phyloP scores from a whole-genome alignment of 2,329 filamentous ascomycete species.

The Exophiala xenobiotica region DNA sequence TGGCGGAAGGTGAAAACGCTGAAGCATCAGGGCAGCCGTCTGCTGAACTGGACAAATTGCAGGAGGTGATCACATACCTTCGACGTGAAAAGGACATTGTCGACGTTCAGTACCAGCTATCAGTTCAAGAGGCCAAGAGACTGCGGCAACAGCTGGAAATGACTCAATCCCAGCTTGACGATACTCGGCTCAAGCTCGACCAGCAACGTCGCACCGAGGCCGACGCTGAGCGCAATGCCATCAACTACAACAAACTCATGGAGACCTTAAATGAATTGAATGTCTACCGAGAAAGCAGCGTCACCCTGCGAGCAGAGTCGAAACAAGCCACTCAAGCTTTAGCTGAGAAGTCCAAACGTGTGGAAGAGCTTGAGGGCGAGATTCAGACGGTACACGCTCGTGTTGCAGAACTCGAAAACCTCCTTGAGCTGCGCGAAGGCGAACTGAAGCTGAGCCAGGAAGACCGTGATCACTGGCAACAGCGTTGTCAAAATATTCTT shows the following conservation, averaged over 20 bases:
- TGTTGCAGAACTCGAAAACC: slow-evolving; percentile 78
- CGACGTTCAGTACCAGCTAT: slow-evolving; percentile 92
- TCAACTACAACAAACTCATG: slow-evolving; percentile 86
- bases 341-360: slow-evolving; percentile 68
- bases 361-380: slow-evolving; percentile 71
- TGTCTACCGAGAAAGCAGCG: slow-evolving; percentile 90
- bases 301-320: slow-evolving; percentile 83
- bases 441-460: slow-evolving; percentile 87
- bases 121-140: slow-evolving; percentile 81
- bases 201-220: slow-evolving; percentile 78
- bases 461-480: slow-evolving; percentile 92
- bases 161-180: slow-evolving; percentile 81
- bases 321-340: slow-evolving; percentile 75
- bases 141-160: slow-evolving; percentile 89
- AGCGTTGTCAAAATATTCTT: slow-evolving; percentile 91
- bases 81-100: slow-evolving; percentile 96
- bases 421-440: slow-evolving; percentile 76
- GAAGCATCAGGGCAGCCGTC: slow-evolving; percentile 51
- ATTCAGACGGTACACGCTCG: slow-evolving; percentile 80
- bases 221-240: slow-evolving; percentile 69
- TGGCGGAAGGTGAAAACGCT: slow-evolving; percentile 51
- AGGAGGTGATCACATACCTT: slow-evolving; percentile 87
- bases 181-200: slow-evolving; percentile 81
- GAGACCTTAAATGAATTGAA: slow-evolving; percentile 95
- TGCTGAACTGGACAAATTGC: slow-evolving; percentile 69